Evolutionary conservation across 352 stramenopile species (phyloP), one percentile per base, ranked within the genome.

Genomic region (Plasmopara viticola): DNA sequence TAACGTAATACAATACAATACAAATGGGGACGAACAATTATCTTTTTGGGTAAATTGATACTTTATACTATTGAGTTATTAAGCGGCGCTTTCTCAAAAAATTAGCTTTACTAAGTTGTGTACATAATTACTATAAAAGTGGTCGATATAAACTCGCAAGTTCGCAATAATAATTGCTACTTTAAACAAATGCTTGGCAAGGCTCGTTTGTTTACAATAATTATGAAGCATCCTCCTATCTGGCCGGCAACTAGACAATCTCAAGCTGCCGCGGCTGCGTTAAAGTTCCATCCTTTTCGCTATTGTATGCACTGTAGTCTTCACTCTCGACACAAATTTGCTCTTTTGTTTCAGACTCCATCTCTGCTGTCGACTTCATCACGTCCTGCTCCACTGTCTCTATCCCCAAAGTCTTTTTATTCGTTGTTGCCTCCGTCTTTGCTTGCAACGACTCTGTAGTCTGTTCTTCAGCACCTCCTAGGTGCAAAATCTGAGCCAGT

Each of bases 401-500:
- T 35, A 12, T 35, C 31, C 10, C 31, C 10, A 35, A 8, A 35
- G 31, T 35, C 31, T 35, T 35, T 12, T 35, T 35, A 12, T 8
- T 35, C 31, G 6, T 12, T 35, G 31, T 35, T 12, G 31, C 10
- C 10, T 35, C 31, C 10, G 31, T 35, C 31, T 35, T 35, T 1
- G 6, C 31, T 35, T 35, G 31, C 6, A 8, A 12, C 2, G 38
- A 18, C 29, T 38, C 46, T 25, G 15, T 20, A 40, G 42, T 13
- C 13, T 58, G 51, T 37, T 15, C 60, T 48, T 68, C 60, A 9
- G 51, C 47, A 0, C 72, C 75, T n/a, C 71, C 67, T 4, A 90
- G 64, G 49, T 90, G 79, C 43, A 90, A 51, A 50, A 90, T 90
- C 64, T 90, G 58, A 1, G 79, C 69, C 15, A 90, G 59, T 6